Evolutionary conservation across 345 rosid genomes (phyloP).

Genomic region (Zanthoxylum bungeanum): DNA sequence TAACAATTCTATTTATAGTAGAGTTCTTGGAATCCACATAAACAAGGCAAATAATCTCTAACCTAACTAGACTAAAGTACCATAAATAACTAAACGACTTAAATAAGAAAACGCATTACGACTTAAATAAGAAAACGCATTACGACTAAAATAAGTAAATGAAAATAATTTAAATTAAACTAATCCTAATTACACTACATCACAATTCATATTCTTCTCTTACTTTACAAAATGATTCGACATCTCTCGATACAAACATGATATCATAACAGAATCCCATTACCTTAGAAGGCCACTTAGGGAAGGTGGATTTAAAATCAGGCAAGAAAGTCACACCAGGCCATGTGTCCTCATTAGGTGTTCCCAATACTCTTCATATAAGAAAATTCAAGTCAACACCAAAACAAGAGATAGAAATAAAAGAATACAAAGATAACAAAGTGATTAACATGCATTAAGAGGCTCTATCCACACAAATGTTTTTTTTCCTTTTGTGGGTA

Average conservation of each 20-base stretch:
- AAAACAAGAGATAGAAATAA: neutral
- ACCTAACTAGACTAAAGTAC: too few species aligned
- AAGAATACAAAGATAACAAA: neutral
- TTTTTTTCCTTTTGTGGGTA: too few species aligned
- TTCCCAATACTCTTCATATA: constrained; percentile 72
- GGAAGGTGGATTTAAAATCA: constrained; percentile 90
- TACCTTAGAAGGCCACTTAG: constrained; percentile 90
- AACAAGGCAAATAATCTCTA: too few species aligned
- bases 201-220: too few species aligned
- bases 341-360: constrained; percentile 92
- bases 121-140: too few species aligned
- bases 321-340: constrained; percentile 90
- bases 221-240: neutral
- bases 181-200: too few species aligned
- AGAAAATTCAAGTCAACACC: constrained; percentile 5
- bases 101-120: too few species aligned
- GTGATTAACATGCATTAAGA: neutral
- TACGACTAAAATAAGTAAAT: too few species aligned
- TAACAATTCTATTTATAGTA: too few species aligned
- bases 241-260: constrained; percentile 1
- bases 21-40: too few species aligned
- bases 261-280: neutral
- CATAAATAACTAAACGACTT: too few species aligned
- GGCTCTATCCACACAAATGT: neutral
- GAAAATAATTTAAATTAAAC: too few species aligned